A percentile compares a stretch with the other conserved stretches of the same genome.
Evolutionary conservation across 305 asterid genomes (phyloP).

Genomic region (Coffea humblotiana): DNA sequence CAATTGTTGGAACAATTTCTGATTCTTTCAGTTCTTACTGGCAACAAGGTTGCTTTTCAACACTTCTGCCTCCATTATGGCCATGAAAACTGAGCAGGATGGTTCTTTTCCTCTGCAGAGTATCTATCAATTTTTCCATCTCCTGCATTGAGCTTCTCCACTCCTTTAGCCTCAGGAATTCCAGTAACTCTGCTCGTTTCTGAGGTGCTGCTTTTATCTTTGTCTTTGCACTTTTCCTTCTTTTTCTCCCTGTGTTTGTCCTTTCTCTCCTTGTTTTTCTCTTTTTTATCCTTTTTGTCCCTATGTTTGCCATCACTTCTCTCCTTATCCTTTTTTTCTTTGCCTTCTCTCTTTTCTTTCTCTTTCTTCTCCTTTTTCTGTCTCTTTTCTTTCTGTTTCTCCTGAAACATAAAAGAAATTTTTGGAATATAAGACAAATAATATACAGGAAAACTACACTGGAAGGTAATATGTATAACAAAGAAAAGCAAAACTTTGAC

Average conservation of each 20-base stretch:
- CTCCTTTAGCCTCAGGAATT: constrained; percentile 36
- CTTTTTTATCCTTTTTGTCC: constrained; percentile 59
- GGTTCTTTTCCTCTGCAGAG: constrained; percentile 33
- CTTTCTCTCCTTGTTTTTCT: constrained; percentile 51
- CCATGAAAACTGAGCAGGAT: constrained; percentile 29
- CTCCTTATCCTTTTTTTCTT: constrained; percentile 55
- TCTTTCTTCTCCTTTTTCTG: constrained; percentile 69
- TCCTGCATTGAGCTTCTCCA: constrained; percentile 33
- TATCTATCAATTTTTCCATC: constrained; percentile 34
- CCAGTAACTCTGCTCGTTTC: constrained; percentile 53
- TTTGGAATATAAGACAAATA: not conserved
- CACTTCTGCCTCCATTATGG: constrained; percentile 46
- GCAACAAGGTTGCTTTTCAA: constrained; percentile 29
- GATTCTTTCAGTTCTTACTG: constrained; percentile 39
- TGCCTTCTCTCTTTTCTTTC: constrained; percentile 55
- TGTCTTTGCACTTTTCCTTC: constrained; percentile 50
- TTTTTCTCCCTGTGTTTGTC: constrained; percentile 55
- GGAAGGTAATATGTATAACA: too few relatives aligned
- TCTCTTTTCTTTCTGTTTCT: constrained; percentile 58
- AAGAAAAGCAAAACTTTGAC: not conserved
- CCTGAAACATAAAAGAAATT: constrained; percentile 38
- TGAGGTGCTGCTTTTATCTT: constrained; percentile 65
- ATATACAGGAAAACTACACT: too few relatives aligned
- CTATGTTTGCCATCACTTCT: constrained; percentile 50
- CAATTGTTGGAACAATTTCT: constrained; percentile 54